A percentile compares a stretch with the other conserved stretches of the same genome.
Conservation (phyloP, 2,329 filamentous ascomycete species). For the Rosellinia necatrix region DNA sequence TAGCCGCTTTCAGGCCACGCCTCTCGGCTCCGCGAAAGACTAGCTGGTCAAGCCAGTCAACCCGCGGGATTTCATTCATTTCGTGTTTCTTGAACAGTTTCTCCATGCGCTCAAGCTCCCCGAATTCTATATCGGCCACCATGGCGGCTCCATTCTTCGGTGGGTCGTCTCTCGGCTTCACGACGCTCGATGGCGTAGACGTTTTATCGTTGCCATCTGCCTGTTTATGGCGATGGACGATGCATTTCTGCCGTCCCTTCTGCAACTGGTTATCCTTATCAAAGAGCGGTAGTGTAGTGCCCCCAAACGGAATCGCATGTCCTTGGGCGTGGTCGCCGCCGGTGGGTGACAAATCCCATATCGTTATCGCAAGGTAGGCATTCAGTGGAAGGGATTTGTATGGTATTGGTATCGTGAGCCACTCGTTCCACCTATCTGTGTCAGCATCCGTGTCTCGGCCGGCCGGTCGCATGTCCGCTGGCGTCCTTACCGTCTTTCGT, state of each 20-base stretch:
- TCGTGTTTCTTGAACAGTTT: slow-evolving; percentile 95
- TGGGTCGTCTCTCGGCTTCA: slow-evolving; percentile 57
- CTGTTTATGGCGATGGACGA: slow-evolving; percentile 77
- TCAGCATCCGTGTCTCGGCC: slow-evolving; percentile 11
- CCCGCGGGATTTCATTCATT: slow-evolving; percentile 90
- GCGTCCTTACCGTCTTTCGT: slow-evolving; percentile 58
- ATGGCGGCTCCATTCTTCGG: slow-evolving; percentile 51
- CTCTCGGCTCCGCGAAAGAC: slow-evolving; percentile 91
- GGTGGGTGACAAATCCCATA: slow-evolving; percentile 91
- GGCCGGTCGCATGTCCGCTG: slow-evolving; percentile 17
- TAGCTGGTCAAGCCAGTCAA: slow-evolving; percentile 94
- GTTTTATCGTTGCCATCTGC: slow-evolving; percentile 85
- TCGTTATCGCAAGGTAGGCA: slow-evolving; percentile 84
- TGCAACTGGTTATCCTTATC: slow-evolving; percentile 89
- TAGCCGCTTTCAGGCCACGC: slow-evolving; percentile 67
- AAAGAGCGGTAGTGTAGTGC: slow-evolving; percentile 90
- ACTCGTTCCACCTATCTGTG: slow-evolving; percentile 82
- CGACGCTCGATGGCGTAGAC: slow-evolving; percentile 73
- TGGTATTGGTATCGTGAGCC: slow-evolving; percentile 84
- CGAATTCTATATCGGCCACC: slow-evolving; percentile 69
- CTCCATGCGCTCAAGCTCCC: slow-evolving; percentile 88
- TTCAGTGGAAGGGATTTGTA: slow-evolving; percentile 83
- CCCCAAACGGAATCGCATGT: slow-evolving; percentile 89
- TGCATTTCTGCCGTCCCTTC: slow-evolving; percentile 91
- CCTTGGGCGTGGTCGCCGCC: slow-evolving; percentile 71